Evolutionary conservation across 2,329 filamentous ascomycete species (phyloP), one percentile per base, ranked within the genome.

Genomic region (Aschersonia sp.): DNA sequence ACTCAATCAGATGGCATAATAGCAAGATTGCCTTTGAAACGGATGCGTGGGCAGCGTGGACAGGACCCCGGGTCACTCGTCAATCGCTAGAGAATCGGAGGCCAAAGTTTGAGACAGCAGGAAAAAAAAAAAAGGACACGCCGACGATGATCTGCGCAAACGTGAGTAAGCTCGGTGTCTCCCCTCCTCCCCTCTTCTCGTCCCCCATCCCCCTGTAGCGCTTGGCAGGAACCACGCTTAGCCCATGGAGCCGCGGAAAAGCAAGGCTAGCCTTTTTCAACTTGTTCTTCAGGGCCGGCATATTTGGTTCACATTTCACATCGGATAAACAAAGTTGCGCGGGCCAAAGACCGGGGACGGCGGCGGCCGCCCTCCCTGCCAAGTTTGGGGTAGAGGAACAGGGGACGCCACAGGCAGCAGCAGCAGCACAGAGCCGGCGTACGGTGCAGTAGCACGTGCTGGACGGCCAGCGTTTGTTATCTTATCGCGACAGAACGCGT

Each of bases 311-410:
- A 22, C 22, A 10, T 2, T 22, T 22, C 22, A 22, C 22, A 10
- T 2, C 48, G 48, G 48, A 49, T 39, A 22, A 49, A 49, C 41
- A 44, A 49, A 47, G 41, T 49, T 47, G 45, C 48, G 48, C 6
- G 6, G 22, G 22, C 22, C 22, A 22, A 22, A 22, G 22, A 22
- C 22, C 22, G 22, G 22, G 22, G 22, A 22, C 22, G 22, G 22
- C 22, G 22, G 22, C 22, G 22, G 22, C 22, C 22, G 22, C 22
- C 22, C 22, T 22, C 22, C 22, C 22, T 22, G 22, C 22, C 22
- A 22, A 22, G 22, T 22, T 22, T 22, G 22, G 22, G 22, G 22
- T 22, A 22, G 22, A 22, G 22, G 22, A 22, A 22, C 35, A 37
- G 35, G 12, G 35, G 35, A 37, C 12, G 22, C 22, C 22, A 22